Percentiles rank a stretch among this genome's conserved stretches.
Evolutionary conservation across 208 protist genomes (phyloP).

Genomic region (Strigomonas galati): DNA sequence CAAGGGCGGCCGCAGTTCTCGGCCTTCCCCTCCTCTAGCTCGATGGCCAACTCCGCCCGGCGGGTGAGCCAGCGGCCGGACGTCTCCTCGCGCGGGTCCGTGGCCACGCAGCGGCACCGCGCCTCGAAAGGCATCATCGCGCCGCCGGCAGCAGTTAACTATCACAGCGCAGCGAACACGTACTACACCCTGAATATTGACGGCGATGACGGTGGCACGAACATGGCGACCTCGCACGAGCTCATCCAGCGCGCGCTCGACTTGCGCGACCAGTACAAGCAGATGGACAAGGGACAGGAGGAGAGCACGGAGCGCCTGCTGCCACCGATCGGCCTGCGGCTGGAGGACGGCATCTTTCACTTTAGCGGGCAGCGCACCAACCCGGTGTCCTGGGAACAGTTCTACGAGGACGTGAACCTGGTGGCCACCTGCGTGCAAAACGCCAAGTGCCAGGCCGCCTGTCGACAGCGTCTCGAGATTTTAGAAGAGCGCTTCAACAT

Average conservation of each 20-base stretch:
- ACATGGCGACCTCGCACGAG: conserved; percentile 59
- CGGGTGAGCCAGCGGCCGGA: neutral
- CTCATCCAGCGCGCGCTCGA: conserved; percentile 37
- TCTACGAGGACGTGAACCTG: conserved; percentile 56
- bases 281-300: conserved; percentile 53
- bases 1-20: neutral
- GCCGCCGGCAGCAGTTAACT: neutral
- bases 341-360: conserved; percentile 60
- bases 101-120: neutral
- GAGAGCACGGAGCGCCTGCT: conserved; percentile 23
- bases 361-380: conserved; percentile 51
- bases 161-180: neutral
- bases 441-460: conserved; percentile 45
- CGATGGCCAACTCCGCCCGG: neutral
- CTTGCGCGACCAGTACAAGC: conserved; percentile 70
- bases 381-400: conserved; percentile 70
- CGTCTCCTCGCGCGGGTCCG: neutral
- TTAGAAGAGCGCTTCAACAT: conserved; percentile 93
- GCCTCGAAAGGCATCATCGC: conserved; percentile 1
- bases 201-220: conserved; percentile 71
- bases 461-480: conserved; percentile 76
- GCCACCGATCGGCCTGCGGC: conserved; percentile 40
- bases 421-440: conserved; percentile 50
- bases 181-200: conserved; percentile 39
- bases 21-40: neutral